A percentile compares a stretch with the other conserved stretches of the same genome.
Evolutionary conservation across 495 filamentous ascomycete species (phyloP).

Genomic region (Trichocladium uniseriatum): DNA sequence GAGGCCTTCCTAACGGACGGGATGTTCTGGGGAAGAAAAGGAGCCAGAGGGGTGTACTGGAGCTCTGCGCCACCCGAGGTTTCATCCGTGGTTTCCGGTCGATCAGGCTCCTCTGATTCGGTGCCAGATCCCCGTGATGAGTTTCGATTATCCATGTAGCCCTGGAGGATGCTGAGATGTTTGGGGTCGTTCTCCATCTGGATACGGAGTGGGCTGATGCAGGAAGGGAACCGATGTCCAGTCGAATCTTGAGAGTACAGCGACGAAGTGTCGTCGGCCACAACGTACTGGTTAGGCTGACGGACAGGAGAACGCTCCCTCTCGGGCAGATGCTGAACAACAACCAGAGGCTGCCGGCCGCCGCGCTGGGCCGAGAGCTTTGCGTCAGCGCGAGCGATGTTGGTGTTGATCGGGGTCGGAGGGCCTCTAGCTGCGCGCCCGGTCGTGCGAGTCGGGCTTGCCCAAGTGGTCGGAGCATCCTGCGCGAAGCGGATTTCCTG

Average conservation of each 20-base stretch:
- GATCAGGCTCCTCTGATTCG: background rate
- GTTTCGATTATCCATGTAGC: conserved; percentile 14
- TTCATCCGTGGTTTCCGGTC: background rate
- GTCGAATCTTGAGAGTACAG: conserved; percentile 19
- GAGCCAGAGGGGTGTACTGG: conserved; percentile 15
- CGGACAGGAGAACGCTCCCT: background rate
- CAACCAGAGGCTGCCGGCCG: background rate
- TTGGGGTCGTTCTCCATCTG: conserved; percentile 11
- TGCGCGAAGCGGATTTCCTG: background rate
- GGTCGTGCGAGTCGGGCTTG: background rate
- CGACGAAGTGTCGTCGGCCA: conserved; percentile 13
- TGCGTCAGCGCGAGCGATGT: conserved; percentile 10
- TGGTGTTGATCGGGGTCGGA: conserved; percentile 11
- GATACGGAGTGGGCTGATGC: conserved; percentile 21
- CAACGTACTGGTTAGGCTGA: background rate
- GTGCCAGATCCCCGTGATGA: background rate
- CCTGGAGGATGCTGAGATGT: conserved; percentile 17
- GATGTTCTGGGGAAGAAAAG: conserved; percentile 3
- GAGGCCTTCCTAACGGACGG: conserved; percentile 11
- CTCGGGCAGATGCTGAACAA: conserved; percentile 3
- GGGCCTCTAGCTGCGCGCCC: background rate
- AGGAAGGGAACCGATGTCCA: background rate
- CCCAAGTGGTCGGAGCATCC: background rate
- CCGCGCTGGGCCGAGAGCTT: background rate
- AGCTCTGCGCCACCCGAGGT: background rate